Evolutionary conservation across 306 rosid species (phyloP).

Genomic region (Abrus precatorius): DNA sequence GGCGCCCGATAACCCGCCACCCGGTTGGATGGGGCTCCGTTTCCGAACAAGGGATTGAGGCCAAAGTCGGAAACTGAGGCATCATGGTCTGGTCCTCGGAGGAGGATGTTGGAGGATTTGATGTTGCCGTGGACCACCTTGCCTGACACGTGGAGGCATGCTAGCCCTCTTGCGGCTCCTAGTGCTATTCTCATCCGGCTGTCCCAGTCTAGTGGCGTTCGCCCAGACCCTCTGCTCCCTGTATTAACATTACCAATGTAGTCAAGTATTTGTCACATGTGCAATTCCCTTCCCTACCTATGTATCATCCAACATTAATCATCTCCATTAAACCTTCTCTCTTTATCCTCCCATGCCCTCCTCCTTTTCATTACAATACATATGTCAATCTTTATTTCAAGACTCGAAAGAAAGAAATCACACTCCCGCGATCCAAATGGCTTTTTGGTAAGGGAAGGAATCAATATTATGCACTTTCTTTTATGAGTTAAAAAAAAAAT

Average conservation of each 20-base stretch:
- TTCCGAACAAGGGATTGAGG: slow-evolving; percentile 73
- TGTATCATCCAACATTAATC: too few relatives aligned
- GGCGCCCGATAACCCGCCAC: slow-evolving; percentile 95
- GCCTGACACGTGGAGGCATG: slow-evolving; percentile 86
- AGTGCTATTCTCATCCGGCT: slow-evolving; percentile 83
- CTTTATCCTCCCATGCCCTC: too few relatives aligned
- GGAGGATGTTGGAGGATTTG: slow-evolving; percentile 90
- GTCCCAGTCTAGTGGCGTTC: slow-evolving; percentile 97
- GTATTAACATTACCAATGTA: slow-evolving; percentile 19
- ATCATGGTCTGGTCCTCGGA: slow-evolving; percentile 67
- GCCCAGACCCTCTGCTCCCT: slow-evolving; percentile 98
- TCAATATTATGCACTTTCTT: not conserved
- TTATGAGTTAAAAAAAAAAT: slow-evolving; percentile 6
- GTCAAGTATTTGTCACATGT: not conserved
- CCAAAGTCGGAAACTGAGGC: slow-evolving; percentile 86
- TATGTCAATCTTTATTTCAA: too few relatives aligned
- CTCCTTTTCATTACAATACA: too few relatives aligned
- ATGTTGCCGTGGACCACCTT: slow-evolving; percentile 92
- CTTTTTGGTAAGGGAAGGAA: not conserved
- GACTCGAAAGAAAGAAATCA: slow-evolving; percentile 9
- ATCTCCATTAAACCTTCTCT: not conserved
- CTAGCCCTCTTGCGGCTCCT: slow-evolving; percentile 75
- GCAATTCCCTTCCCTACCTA: not conserved
- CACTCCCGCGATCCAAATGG: slow-evolving; percentile 4
- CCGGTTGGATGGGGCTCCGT: slow-evolving; percentile 76